A percentile compares a stretch with the other conserved stretches of the same genome.
phyloP scores from a whole-genome alignment of 2,329 filamentous ascomycete genomes.

The Aspergillus sp. region DNA sequence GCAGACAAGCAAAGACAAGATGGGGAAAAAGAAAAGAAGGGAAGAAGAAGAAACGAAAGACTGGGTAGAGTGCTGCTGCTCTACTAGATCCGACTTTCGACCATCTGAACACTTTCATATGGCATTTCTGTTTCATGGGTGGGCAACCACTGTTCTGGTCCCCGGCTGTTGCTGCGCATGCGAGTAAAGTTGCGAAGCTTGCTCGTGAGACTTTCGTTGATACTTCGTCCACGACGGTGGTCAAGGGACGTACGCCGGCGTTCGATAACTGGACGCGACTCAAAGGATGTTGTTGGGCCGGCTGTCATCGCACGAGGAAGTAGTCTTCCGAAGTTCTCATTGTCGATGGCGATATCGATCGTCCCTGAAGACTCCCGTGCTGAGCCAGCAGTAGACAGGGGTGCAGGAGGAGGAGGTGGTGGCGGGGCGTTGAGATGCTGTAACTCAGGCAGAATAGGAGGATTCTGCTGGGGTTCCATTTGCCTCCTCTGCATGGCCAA shows the following conservation, averaged over 20 bases:
- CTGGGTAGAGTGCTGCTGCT: too few relatives aligned
- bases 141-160: constrained; percentile 23
- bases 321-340: constrained; percentile 29
- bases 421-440: constrained; percentile 56
- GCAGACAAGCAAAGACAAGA: too few relatives aligned
- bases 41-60: too few relatives aligned
- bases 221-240: constrained; percentile 51
- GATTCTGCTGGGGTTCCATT: constrained; percentile 17
- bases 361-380: constrained; percentile 33
- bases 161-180: constrained; percentile 55
- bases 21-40: too few relatives aligned
- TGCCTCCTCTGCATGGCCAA: constrained; percentile 17
- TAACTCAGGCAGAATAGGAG: constrained; percentile 55
- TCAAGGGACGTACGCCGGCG: constrained; percentile 40
- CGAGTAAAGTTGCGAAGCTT: constrained; percentile 52
- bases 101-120: constrained; percentile 20
- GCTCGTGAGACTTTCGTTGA: constrained; percentile 53
- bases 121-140: constrained; percentile 16
- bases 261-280: constrained; percentile 20
- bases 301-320: constrained; percentile 34
- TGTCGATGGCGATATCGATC: constrained; percentile 38
- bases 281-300: constrained; percentile 23
- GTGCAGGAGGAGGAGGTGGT: constrained; percentile 41
- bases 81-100: constrained; percentile 10
- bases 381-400: constrained; percentile 18